phyloP scores from a whole-genome alignment of 1,284 basidiomycete genomes.

The Ceratobasidium papillatum region DNA sequence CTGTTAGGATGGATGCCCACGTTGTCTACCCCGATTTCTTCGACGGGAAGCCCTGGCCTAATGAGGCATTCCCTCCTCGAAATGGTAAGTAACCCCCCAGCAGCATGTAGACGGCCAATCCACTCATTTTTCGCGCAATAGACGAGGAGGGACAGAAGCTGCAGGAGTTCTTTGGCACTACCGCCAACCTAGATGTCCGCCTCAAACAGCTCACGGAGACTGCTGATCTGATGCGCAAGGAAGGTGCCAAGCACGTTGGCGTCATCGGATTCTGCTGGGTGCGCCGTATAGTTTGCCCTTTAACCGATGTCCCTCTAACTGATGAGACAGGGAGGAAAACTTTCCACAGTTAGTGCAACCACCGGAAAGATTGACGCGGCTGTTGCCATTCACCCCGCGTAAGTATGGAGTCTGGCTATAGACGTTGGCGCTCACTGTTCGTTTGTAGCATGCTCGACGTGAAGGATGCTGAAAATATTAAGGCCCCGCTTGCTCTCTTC shows the following conservation, averaged over 20 bases:
- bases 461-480: slow-evolving; percentile 61
- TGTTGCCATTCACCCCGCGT: slow-evolving; percentile 66
- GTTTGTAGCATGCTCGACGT: slow-evolving; percentile 63
- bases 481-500: slow-evolving; percentile 67
- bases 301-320: not conserved
- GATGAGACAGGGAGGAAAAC: slow-evolving; percentile 60
- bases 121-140: not conserved
- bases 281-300: slow-evolving; percentile 46
- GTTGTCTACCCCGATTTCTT: slow-evolving; percentile 40
- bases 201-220: slow-evolving; percentile 60
- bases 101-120: slow-evolving; percentile 48
- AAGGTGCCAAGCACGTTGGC: slow-evolving; percentile 60
- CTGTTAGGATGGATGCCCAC: slow-evolving; percentile 15
- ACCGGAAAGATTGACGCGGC: slow-evolving; percentile 56
- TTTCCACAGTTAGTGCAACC: slow-evolving; percentile 57
- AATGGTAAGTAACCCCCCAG: slow-evolving; percentile 55
- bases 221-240: slow-evolving; percentile 57
- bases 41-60: slow-evolving; percentile 28
- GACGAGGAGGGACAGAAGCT: slow-evolving; percentile 51
- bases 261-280: slow-evolving; percentile 63
- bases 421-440: not conserved
- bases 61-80: slow-evolving; percentile 62
- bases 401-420: slow-evolving; percentile 45
- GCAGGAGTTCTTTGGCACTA: slow-evolving; percentile 64
- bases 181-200: slow-evolving; percentile 58